Evolutionary conservation across 441 rosid species (phyloP), one percentile per base, ranked within the genome.

Genomic region (Pelargonium australe): DNA sequence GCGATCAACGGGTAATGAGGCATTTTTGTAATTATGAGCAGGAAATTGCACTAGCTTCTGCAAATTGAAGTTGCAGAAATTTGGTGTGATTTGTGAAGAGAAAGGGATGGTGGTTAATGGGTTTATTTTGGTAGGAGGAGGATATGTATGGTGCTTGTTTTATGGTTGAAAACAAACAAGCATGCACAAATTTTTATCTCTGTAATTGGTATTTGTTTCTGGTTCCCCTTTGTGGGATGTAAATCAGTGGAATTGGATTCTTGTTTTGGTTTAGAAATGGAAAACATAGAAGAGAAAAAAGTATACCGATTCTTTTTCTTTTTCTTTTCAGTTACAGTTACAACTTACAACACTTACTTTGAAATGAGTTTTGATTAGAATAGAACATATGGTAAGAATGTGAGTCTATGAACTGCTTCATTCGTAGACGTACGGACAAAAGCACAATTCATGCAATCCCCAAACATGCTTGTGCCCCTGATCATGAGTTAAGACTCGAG

Each of bases 151-250:
- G 37, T 53, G 58, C 19, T 53, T 53, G 19, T 20, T 53, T 53
- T 53, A 53, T n/a, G 58, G 58, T 12, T 53, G 58, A 53, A n/a
- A 53, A 53, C n/a, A 53, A 53, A 19, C 19, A 53, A 53, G 20
- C 58, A n/a, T 53, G 16, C 58, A 53, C 58, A 53, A 53, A 53
- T n/a, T 53, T 53, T 53, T 7, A n/a, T 53, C 7, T 11, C n/a
- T 53, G 58, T 53, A 14, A 14, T 53, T 53, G 58, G 6, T 53
- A 16, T 51, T 53, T 53, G 20, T 53, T 53, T 53, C 14, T 49
- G 57, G 57, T n/a, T 14, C 3, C 37, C 37, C 37, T 2, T 31
- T 31, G 4, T 31, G 14, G 57, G n/a, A 49, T 49, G 57, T 12
- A 49, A 49, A 49, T 49, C n/a, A 31, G 57, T 49, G 57, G 57